phyloP scores from a whole-genome alignment of 768 basidiomycete genomes.

The Boletus fagicola region DNA sequence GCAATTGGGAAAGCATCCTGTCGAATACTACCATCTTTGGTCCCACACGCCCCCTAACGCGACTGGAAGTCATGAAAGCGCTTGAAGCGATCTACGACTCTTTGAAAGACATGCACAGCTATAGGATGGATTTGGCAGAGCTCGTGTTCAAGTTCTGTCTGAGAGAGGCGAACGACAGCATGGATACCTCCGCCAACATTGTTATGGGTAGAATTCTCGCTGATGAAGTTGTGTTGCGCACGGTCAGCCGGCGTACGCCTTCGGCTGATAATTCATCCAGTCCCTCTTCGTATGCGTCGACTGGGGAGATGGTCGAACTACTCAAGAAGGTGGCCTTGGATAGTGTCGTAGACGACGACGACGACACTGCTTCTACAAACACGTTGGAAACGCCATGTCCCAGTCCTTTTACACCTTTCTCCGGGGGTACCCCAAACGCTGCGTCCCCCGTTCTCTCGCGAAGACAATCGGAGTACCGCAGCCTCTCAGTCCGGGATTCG shows the following conservation, averaged over 20 bases:
- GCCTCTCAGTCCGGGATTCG: conserved; percentile 41
- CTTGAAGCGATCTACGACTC: conserved; percentile 60
- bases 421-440: conserved; percentile 32
- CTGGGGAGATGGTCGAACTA: conserved; percentile 38
- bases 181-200: conserved; percentile 31
- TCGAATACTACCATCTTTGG: conserved; percentile 47
- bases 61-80: conserved; percentile 54
- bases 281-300: conserved; percentile 21
- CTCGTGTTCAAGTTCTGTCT: conserved; percentile 55
- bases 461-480: conserved; percentile 54
- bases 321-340: conserved; percentile 41
- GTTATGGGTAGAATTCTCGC: conserved; percentile 60
- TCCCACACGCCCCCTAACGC: conserved; percentile 47
- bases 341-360: conserved; percentile 39
- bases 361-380: conserved; percentile 40
- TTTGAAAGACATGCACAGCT: conserved; percentile 66
- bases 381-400: conserved; percentile 42
- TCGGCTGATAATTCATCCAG: conserved; percentile 8
- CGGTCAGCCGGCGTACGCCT: conserved; percentile 39
- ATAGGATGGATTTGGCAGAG: conserved; percentile 54
- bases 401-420: conserved; percentile 27
- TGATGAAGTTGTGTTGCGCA: conserved; percentile 63
- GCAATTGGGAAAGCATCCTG: conserved; percentile 61
- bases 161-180: conserved; percentile 28
- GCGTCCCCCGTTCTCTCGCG: conserved; percentile 57